Percentiles rank a stretch among this genome's conserved stretches.
Evolutionary conservation across 139 green algal species (phyloP).

Genomic region (Pseudopediastrum boryanum): DNA sequence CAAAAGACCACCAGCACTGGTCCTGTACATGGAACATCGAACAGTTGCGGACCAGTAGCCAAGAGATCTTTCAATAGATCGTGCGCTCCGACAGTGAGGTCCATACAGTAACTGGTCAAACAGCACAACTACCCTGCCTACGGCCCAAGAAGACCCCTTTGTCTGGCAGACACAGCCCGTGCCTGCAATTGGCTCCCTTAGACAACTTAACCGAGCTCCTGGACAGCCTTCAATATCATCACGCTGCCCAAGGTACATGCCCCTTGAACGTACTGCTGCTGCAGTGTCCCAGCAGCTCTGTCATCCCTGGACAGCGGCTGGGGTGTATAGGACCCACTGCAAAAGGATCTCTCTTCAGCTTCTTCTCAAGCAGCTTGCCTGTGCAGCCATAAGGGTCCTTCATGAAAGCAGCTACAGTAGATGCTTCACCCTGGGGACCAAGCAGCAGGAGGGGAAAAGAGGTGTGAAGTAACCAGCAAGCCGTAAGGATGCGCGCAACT

Average conservation of each 20-base stretch:
- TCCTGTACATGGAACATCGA: too few relatives aligned
- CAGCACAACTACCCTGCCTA: too few relatives aligned
- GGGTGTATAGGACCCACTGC: conserved; percentile 59
- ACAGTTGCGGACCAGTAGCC: too few relatives aligned
- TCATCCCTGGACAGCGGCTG: conserved; percentile 71
- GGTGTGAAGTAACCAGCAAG: background rate
- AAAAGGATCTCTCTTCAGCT: conserved; percentile 71
- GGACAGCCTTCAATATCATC: too few relatives aligned
- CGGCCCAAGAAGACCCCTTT: too few relatives aligned
- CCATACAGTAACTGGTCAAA: too few relatives aligned
- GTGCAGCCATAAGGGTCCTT: conserved; percentile 79
- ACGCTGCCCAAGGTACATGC: conserved; percentile 50
- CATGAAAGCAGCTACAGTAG: conserved; percentile 60
- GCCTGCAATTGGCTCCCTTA: too few relatives aligned
- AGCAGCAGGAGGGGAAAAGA: conserved; percentile 17
- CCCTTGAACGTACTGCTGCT: conserved; percentile 33
- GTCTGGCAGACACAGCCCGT: too few relatives aligned
- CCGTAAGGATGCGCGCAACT: background rate
- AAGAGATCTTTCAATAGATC: too few relatives aligned
- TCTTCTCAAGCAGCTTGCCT: conserved; percentile 65
- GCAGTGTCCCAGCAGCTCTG: conserved; percentile 60
- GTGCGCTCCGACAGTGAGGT: too few relatives aligned
- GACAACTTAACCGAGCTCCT: too few relatives aligned
- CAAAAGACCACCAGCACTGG: too few relatives aligned
- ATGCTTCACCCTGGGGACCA: conserved; percentile 42